These are phyloP conservation scores for Leptomonas pyrrhocoris DNA, from an alignment of 208 protist genomes.

Conservation along the genomic window DNA sequence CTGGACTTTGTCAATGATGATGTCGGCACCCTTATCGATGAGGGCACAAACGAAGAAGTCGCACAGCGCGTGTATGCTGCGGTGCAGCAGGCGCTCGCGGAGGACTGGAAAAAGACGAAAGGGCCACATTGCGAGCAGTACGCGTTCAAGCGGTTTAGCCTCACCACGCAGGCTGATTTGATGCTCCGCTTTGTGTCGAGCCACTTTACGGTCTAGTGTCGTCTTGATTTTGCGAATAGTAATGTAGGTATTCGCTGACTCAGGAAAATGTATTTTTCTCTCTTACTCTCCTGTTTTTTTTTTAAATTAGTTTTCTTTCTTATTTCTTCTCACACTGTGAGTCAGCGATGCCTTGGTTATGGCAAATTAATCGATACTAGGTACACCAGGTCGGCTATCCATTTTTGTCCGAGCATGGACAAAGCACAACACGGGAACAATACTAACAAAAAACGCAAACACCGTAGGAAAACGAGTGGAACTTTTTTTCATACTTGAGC, in stretches of 20 bases:
- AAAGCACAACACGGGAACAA: neutral
- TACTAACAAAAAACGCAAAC: neutral
- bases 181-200: conserved; percentile 59
- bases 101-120: conserved; percentile 80
- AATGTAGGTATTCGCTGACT: neutral
- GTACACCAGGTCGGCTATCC: neutral
- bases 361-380: neutral
- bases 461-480: neutral
- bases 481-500: neutral
- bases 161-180: conserved; percentile 46
- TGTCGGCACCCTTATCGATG: conserved; percentile 69
- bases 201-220: conserved; percentile 37
- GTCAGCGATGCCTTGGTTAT: neutral
- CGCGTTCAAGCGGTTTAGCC: conserved; percentile 62
- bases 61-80: conserved; percentile 52
- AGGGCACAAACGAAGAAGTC: conserved; percentile 63
- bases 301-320: neutral
- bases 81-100: conserved; percentile 51
- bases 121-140: conserved; percentile 58
- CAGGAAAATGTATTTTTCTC: neutral
- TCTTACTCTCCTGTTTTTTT: neutral
- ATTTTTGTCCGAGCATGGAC: neutral
- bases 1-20: conserved; percentile 77
- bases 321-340: neutral
- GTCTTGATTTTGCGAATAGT: neutral